phyloP scores from a whole-genome alignment of 2,329 filamentous ascomycete genomes.

The Xylaria sp. region DNA sequence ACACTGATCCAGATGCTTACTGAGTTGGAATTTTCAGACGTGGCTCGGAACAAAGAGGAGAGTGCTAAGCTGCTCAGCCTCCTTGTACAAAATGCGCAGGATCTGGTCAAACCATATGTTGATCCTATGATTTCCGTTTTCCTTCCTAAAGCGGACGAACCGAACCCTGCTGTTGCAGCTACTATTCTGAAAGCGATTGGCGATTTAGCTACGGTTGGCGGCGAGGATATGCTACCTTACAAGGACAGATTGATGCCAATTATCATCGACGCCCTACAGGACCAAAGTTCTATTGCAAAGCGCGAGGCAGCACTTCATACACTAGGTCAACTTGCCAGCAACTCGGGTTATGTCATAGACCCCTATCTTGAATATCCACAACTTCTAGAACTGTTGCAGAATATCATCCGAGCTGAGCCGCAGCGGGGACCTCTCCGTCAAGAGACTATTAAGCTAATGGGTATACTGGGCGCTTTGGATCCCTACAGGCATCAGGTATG shows the following conservation, averaged over 20 bases:
- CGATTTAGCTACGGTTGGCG: slow-evolving; percentile 90
- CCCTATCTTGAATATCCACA: slow-evolving; percentile 96
- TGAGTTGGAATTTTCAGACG: slow-evolving; percentile 94
- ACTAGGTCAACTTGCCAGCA: slow-evolving; percentile 89
- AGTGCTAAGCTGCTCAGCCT: slow-evolving; percentile 92
- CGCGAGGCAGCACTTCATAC: slow-evolving; percentile 90
- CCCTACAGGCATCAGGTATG: slow-evolving; percentile 87
- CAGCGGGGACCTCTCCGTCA: slow-evolving; percentile 84
- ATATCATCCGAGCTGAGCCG: slow-evolving; percentile 88
- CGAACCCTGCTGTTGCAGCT: slow-evolving; percentile 85
- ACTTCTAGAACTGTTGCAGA: slow-evolving; percentile 88
- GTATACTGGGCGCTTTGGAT: slow-evolving; percentile 91
- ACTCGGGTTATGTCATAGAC: slow-evolving; percentile 95
- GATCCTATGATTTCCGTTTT: slow-evolving; percentile 94
- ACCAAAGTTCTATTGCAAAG: slow-evolving; percentile 88
- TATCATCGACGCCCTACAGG: slow-evolving; percentile 91
- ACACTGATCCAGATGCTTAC: slow-evolving; percentile 95
- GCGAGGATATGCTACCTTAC: slow-evolving; percentile 91
- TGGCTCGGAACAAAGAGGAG: slow-evolving; percentile 92
- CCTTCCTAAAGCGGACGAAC: slow-evolving; percentile 88
- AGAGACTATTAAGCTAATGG: slow-evolving; percentile 95
- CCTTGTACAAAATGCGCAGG: slow-evolving; percentile 89
- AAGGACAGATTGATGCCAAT: slow-evolving; percentile 93
- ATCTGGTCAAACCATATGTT: slow-evolving; percentile 93
- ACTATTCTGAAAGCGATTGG: slow-evolving; percentile 96